Evolutionary conservation across 805 yeast species (phyloP), one percentile per base, ranked within the genome.

Genomic region (Starmerella davenportii): DNA sequence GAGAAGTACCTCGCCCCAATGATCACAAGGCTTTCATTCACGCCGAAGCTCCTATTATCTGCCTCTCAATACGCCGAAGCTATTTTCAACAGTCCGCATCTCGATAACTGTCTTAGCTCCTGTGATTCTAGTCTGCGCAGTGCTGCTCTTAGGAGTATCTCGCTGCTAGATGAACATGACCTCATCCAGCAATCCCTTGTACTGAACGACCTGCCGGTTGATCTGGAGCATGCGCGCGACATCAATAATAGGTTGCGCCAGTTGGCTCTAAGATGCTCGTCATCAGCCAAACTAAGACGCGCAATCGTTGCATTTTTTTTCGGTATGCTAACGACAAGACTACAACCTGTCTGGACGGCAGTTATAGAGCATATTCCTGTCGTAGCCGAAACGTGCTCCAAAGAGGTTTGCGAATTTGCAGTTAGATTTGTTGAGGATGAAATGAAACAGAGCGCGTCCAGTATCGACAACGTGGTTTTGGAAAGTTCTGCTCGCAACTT

Each of bases 261-360:
- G 28, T 57, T 80, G 43, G 72, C 72, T 1, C 49, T 58, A 5
- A 64, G 57, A 3, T 74, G 59, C 50, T 31, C 21, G 4, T 16
- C 24, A 5, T n/a, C 41, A 1, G 14, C 31, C 24, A 36, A 37
- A 32, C 37, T 47, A 2, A 52, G 51, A 28, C 30, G 42, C n/a
- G 49, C 66, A 14, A 63, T 70, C 24, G 61, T 69, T 29, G 64
- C 62, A 18, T 72, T 66, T 48, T 39, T 73, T 29, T 67, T 78
- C 47, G 96, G 96, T 25, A 65, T 79, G 43, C 58, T 85, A 32
- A 64, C 81, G 3, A 74, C 74, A 25, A 69, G 71, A 41, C 82
- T 87, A 48, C 78, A 81, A 40, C 96, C 96, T 1, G 66, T 78
- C 13, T 84, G 94, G 93, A 68, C 70, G 16, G 82, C 78, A 4